Percentiles rank a stretch among this genome's conserved stretches.
Evolutionary conservation across 768 basidiomycete species (phyloP).

Genomic region (Tulasnella sp.): DNA sequence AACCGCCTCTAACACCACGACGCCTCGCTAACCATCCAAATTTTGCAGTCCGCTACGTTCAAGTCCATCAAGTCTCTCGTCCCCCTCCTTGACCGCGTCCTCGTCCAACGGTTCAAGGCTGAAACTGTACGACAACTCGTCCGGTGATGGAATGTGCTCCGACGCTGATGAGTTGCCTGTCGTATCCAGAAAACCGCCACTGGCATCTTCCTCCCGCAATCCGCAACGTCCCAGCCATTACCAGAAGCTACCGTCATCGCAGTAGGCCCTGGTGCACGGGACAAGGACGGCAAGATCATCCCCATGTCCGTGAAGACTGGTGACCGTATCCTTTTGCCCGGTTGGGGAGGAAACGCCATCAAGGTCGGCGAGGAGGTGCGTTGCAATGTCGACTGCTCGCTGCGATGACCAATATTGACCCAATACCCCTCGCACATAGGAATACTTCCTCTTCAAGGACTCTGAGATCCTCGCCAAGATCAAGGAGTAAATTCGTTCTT

Average conservation of each 20-base stretch:
- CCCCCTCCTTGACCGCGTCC: conserved; percentile 93
- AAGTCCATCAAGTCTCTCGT: conserved; percentile 89
- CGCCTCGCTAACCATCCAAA: conserved; percentile 10
- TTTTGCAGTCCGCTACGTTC: conserved; percentile 74
- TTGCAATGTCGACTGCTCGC: neutral
- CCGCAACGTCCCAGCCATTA: conserved; percentile 80
- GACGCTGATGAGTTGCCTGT: conserved; percentile 2
- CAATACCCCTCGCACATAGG: conserved; percentile 53
- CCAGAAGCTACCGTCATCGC: conserved; percentile 97
- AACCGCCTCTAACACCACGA: neutral
- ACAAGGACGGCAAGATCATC: conserved; percentile 78
- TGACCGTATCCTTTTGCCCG: conserved; percentile 90
- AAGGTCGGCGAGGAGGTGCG: conserved; percentile 94
- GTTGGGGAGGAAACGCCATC: conserved; percentile 95
- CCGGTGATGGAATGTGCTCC: neutral
- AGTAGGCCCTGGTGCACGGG: conserved; percentile 90
- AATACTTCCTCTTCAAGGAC: conserved; percentile 95
- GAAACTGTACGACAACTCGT: conserved; percentile 69
- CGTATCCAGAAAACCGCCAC: conserved; percentile 89
- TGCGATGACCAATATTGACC: neutral
- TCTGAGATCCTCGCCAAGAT: conserved; percentile 95
- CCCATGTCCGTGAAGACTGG: conserved; percentile 82
- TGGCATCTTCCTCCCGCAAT: conserved; percentile 94
- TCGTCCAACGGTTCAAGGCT: conserved; percentile 96
- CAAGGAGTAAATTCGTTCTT: conserved; percentile 60